Conservation (phyloP, 148 eudicot species). For the Rhododendron ovatum region DNA sequence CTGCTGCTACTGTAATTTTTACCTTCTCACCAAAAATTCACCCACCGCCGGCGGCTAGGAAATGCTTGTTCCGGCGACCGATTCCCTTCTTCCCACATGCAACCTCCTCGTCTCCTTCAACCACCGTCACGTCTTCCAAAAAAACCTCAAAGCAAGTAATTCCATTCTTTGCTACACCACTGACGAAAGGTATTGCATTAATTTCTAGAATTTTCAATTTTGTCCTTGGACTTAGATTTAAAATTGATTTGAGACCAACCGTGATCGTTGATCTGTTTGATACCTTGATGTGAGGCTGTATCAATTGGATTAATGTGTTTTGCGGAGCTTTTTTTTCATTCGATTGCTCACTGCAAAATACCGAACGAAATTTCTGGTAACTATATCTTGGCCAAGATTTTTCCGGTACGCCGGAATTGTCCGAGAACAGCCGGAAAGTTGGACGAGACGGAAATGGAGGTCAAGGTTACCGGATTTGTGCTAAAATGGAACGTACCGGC, state of each 20-base stretch:
- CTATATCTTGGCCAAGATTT: too few relatives aligned
- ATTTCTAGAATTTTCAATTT: not conserved
- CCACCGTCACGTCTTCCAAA: slow-evolving; percentile 44
- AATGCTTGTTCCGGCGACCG: slow-evolving; percentile 37
- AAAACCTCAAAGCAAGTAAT: slow-evolving; percentile 17
- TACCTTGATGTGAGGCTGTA: not conserved
- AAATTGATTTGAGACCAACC: not conserved
- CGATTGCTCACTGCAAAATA: not conserved
- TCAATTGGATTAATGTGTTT: slow-evolving; percentile 3
- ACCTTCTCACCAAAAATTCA: not conserved
- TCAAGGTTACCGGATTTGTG: too few relatives aligned
- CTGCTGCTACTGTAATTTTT: not conserved
- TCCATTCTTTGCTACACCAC: slow-evolving; percentile 13
- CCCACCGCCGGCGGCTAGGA: slow-evolving; percentile 28
- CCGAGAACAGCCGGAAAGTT: too few relatives aligned
- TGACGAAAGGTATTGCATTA: slow-evolving; percentile 13
- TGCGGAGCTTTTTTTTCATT: not conserved
- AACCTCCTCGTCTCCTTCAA: slow-evolving; percentile 29
- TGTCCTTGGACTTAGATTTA: not conserved
- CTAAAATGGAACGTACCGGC: too few relatives aligned
- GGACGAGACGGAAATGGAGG: too few relatives aligned
- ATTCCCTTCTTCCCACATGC: slow-evolving; percentile 2
- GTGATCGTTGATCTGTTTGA: slow-evolving; percentile 14
- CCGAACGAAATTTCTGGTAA: too few relatives aligned
- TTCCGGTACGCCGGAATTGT: too few relatives aligned